Evolutionary conservation across 140 eudicot species (phyloP).

Genomic region (Oenanthe javanica): DNA sequence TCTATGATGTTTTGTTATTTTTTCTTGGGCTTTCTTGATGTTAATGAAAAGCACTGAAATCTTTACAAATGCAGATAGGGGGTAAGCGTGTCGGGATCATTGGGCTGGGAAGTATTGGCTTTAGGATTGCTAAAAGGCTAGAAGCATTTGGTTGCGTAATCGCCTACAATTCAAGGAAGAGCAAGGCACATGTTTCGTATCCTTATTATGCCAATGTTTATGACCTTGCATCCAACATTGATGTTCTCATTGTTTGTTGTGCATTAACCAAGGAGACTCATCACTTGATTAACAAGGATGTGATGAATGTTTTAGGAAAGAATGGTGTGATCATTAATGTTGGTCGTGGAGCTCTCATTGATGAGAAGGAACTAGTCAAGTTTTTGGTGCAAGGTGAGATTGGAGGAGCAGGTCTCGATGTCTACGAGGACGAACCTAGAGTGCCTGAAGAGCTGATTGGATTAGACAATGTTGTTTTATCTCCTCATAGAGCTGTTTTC

Average conservation of each 20-base stretch:
- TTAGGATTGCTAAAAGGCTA: conserved; percentile 38
- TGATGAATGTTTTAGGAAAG: conserved; percentile 44
- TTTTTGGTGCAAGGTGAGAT: conserved; percentile 43
- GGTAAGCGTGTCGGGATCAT: conserved; percentile 59
- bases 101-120: conserved; percentile 58
- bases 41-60: not conserved
- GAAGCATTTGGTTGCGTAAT: conserved; percentile 52
- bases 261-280: conserved; percentile 38
- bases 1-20: not conserved
- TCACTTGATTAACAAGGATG: conserved; percentile 44
- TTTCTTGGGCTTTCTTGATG: not conserved
- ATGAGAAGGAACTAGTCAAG: conserved; percentile 52
- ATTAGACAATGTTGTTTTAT: conserved; percentile 52
- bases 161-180: conserved; percentile 42
- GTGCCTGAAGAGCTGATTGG: conserved; percentile 42
- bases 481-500: conserved; percentile 42
- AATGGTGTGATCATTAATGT: conserved; percentile 48
- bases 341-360: conserved; percentile 64
- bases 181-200: conserved; percentile 33
- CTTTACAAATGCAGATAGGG: conserved; percentile 33
- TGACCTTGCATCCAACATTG: conserved; percentile 44
- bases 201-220: conserved; percentile 24
- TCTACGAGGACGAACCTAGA: conserved; percentile 51
- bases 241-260: conserved; percentile 48
- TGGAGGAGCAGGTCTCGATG: conserved; percentile 82